Evolutionary conservation across 2,329 filamentous ascomycete genomes (phyloP), one percentile per base, ranked within the genome.

Genomic region (Pseudopithomyces chartarum): DNA sequence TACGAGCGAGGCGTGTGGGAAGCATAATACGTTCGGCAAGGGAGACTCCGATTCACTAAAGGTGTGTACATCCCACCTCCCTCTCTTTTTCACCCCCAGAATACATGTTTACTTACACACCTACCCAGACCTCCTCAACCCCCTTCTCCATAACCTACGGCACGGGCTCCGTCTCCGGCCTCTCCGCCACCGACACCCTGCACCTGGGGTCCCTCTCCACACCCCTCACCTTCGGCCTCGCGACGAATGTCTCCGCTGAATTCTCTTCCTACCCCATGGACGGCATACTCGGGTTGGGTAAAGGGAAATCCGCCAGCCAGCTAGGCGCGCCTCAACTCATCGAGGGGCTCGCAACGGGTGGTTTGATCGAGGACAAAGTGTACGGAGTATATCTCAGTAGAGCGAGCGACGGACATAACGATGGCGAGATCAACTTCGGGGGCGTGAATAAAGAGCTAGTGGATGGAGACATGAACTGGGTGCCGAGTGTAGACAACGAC

Each of bases 261-360:
- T 96, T 97, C 73, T 77, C 80, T 26, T 83, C 84, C 51, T 96
- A 94, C 66, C 89, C 91, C 1, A 92, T 96, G 75, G 92, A 97
- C 72, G 92, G 92, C 22, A 96, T 97, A 47, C 79, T 97, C 2
- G 92, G 92, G 3, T 78, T 96, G 22, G 89, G 90, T 15, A 87
- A 88, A 65, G 83, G 83, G 58, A n/a, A 17, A 19, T 78, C 81
- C 29, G 60, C 46, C 5, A 46, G 33, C 13, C 13, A 73, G 2
- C 71, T 79, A 56, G 70, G 69, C 3, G 68, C 84, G 5, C 84
- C 89, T 19, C 90, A 87, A 43, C 87, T 95, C 64, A 81, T 95
- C 71, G 80, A 88, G 38, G 78, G 82, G 1, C 76, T 96, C 43
- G 79, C 80, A n/a, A n/a, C n/a, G n/a, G n/a, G n/a, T n/a, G n/a